Evolutionary conservation across 306 rosid species (phyloP).

Genomic region (Myrica gale): DNA sequence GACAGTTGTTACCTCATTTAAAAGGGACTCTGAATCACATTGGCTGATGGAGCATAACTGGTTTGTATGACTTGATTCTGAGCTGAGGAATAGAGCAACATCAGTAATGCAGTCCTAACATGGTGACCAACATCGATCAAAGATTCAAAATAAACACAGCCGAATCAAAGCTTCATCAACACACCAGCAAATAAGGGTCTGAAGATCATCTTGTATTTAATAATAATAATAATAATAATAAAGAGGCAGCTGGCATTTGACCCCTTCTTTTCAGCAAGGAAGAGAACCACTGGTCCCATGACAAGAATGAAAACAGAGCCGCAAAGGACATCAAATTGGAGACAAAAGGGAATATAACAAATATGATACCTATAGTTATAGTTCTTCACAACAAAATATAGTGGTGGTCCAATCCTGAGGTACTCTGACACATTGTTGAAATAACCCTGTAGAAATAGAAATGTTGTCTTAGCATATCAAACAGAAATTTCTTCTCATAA

Average conservation of each 20-base stretch:
- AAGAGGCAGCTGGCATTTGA: constrained; percentile 2
- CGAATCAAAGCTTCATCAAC: neutral
- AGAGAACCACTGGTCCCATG: neutral
- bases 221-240: constrained; percentile 3
- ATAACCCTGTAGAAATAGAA: constrained; percentile 73
- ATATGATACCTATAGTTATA: constrained; percentile 77
- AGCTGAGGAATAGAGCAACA: constrained; percentile 55
- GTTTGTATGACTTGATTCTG: constrained; percentile 83
- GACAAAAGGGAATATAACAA: constrained; percentile 10
- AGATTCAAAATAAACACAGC: too few relatives aligned
- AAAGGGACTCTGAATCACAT: constrained; percentile 84
- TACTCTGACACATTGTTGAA: constrained; percentile 77
- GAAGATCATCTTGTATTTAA: neutral
- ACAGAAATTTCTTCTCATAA: constrained; percentile 12
- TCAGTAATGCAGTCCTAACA: constrained; percentile 21
- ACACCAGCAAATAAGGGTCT: neutral
- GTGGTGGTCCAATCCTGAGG: constrained; percentile 94
- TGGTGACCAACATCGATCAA: neutral
- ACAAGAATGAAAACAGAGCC: neutral
- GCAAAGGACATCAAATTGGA: constrained; percentile 13
- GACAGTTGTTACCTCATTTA: constrained; percentile 64
- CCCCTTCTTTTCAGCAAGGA: neutral
- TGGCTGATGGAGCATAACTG: constrained; percentile 94
- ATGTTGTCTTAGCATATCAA: constrained; percentile 26
- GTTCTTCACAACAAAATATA: constrained; percentile 93